A percentile compares a stretch with the other conserved stretches of the same genome.
Conservation (phyloP, 305 asterid genomes). For the Andrographis paniculata region DNA sequence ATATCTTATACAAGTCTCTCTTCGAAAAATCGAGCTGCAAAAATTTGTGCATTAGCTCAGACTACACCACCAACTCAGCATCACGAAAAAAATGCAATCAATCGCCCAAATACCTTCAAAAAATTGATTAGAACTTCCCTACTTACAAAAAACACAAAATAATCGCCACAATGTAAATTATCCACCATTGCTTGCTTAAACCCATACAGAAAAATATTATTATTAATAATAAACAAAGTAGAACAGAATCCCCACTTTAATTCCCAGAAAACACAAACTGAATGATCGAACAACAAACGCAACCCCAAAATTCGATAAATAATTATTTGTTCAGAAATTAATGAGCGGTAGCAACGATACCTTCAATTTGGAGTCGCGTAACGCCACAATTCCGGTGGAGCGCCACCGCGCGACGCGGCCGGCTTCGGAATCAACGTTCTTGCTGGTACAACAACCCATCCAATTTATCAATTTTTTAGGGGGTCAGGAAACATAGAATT, state of each 20-base stretch:
- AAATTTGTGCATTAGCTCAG: background rate
- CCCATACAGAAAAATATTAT: constrained; percentile 3
- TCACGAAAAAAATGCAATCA: constrained; percentile 2
- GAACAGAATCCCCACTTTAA: background rate
- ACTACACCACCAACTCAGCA: background rate
- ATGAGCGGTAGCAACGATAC: constrained; percentile 12
- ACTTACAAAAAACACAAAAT: constrained; percentile 2
- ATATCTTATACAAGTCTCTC: background rate
- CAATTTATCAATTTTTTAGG: background rate
- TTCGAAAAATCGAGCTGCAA: background rate
- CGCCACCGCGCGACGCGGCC: constrained; percentile 75
- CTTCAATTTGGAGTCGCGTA: constrained; percentile 92
- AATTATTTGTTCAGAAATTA: too few species aligned
- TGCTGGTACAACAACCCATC: constrained; percentile 83
- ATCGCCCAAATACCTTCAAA: constrained; percentile 1
- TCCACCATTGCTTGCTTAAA: background rate
- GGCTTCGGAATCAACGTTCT: constrained; percentile 53
- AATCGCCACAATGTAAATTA: background rate
- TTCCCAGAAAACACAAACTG: background rate
- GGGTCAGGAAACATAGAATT: background rate
- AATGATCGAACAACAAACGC: background rate
- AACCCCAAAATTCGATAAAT: too few species aligned
- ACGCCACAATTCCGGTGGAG: constrained; percentile 89
- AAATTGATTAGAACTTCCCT: background rate
- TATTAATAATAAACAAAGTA: background rate